Evolutionary conservation across 768 basidiomycete species (phyloP), one percentile per base, ranked within the genome.

Genomic region (Xerocomellus amylosporus): DNA sequence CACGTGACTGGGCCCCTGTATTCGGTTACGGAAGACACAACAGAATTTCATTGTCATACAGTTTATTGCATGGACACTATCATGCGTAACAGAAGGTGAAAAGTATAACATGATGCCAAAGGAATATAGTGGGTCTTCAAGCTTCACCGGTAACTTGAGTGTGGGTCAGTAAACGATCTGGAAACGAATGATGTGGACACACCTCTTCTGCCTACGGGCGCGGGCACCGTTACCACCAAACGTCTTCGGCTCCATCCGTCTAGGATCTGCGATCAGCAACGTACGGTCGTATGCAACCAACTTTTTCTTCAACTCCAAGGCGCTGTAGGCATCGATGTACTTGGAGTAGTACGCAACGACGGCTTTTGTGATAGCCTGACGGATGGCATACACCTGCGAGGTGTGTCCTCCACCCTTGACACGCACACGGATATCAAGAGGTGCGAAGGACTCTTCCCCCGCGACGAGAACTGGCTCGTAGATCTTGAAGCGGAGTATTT

Each of bases 401-500:
- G 93, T 94, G 81, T 98, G 97, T 75, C 97, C 97, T 82, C 97
- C 97, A 73, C 97, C 97, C 76, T 94, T 95, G 63, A 97, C 96
- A 47, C 95, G 92, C 51, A 98, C 91, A 63, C 96, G 91, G 75
- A 99, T 94, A 78, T 99, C 96, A 65, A 98, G 81, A 61, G 80
- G 79, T 54, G 80, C 75, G 71, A 98, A 94, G 37, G 88, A 81
- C 43, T 97, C 93, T 69, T 93, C 89, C 58, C 93, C 93, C 56
- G 87, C 87, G 54, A 97, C 90, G 64, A 99, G 89, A 70, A 99
- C 80, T 57, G 97, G 90, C 75, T 98, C 96, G 77, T 98, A 99
- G 65, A 98, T 85, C 81, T 99, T 99, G 79, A 96, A 86, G 64
- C 97, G 93, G 64, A 99, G 83, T 72, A 97, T 88, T 74, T 93